Percentiles rank a stretch among this genome's conserved stretches.
Evolutionary conservation across 2,329 filamentous ascomycete species (phyloP).

Genomic region (Neonectria ditissima): DNA sequence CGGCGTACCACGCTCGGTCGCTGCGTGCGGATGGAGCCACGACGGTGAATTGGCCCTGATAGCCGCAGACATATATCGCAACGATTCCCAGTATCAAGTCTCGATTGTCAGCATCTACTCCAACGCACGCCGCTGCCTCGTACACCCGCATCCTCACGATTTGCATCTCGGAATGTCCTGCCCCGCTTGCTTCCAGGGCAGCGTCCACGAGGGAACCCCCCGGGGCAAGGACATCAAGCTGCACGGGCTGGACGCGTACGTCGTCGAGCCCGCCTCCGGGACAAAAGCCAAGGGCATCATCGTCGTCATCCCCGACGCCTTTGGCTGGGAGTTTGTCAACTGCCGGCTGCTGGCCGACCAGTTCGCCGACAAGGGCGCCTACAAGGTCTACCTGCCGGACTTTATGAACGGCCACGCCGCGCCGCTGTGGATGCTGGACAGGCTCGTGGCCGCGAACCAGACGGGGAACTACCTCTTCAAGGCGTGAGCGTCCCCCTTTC

Average conservation of each 20-base stretch:
- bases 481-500: constrained; percentile 41
- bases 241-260: constrained; percentile 62
- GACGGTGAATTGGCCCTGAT: not conserved
- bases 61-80: not conserved
- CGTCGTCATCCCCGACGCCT: constrained; percentile 66
- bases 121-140: too few species aligned
- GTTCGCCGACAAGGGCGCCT: constrained; percentile 63
- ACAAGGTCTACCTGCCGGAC: constrained; percentile 66
- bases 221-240: constrained; percentile 58
- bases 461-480: constrained; percentile 42
- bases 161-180: constrained; percentile 48
- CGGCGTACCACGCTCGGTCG: constrained; percentile 1
- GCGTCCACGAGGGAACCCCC: constrained; percentile 57
- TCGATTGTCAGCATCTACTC: not conserved
- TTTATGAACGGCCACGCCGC: constrained; percentile 59
- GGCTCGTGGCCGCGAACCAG: constrained; percentile 42
- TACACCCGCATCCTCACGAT: not conserved
- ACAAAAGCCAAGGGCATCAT: constrained; percentile 57
- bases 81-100: not conserved
- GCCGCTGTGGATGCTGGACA: constrained; percentile 47
- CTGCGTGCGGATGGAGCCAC: not conserved
- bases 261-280: constrained; percentile 53
- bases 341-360: constrained; percentile 64
- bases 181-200: constrained; percentile 60
- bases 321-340: constrained; percentile 67